phyloP scores from a whole-genome alignment of 768 basidiomycete genomes.

The Cyclocybe cylindracea region DNA sequence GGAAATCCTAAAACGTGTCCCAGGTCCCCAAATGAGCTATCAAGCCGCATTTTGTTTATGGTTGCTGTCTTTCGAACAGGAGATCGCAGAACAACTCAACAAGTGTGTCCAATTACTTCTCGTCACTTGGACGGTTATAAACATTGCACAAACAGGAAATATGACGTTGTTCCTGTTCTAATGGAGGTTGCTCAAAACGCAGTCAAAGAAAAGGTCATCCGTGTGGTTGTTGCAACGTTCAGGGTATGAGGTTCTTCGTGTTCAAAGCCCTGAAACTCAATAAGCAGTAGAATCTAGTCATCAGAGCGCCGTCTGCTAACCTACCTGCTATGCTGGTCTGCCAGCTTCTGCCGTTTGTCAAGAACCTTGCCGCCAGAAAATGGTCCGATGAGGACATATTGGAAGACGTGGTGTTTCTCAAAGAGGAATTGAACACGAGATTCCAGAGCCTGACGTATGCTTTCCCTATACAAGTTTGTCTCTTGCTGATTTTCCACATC shows the following conservation, averaged over 20 bases:
- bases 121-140: background rate
- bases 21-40: constrained; percentile 93
- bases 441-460: constrained; percentile 90
- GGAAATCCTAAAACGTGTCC: constrained; percentile 78
- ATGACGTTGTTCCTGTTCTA: constrained; percentile 84
- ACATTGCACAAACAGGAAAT: constrained; percentile 56
- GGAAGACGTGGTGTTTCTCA: constrained; percentile 88
- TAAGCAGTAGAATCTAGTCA: constrained; percentile 74
- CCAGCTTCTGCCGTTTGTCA: constrained; percentile 82
- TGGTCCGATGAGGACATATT: constrained; percentile 95
- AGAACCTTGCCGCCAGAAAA: constrained; percentile 81
- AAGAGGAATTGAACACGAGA: constrained; percentile 80
- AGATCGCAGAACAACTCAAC: constrained; percentile 84
- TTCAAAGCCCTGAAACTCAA: background rate
- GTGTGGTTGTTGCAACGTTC: constrained; percentile 91
- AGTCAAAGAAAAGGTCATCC: constrained; percentile 95
- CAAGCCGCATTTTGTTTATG: constrained; percentile 93
- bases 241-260: constrained; percentile 46
- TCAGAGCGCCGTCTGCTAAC: constrained; percentile 84
- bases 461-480: background rate
- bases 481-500: background rate
- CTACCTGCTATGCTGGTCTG: constrained; percentile 91
- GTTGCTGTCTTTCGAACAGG: constrained; percentile 89
- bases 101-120: constrained; percentile 49
- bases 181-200: constrained; percentile 84